These are phyloP conservation scores for Ophiostoma angusticollis DNA, from an alignment of 2,329 filamentous ascomycete species.

Conservation along the genomic window DNA sequence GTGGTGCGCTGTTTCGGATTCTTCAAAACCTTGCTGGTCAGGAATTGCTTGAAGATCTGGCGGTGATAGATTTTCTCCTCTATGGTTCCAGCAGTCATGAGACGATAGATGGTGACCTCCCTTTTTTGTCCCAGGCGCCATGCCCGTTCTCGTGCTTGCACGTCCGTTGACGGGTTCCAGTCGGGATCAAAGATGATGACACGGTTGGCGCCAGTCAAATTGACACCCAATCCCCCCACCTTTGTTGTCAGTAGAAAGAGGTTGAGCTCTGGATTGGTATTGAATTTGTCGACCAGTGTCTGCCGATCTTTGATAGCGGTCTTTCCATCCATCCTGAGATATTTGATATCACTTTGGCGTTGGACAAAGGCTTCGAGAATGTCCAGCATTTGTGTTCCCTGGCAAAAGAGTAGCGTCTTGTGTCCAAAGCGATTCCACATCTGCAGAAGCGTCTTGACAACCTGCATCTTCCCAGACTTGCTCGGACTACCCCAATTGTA, in stretches of 20 bases:
- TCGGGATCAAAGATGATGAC: conserved; percentile 98
- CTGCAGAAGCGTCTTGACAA: conserved; percentile 74
- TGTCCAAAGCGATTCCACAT: conserved; percentile 85
- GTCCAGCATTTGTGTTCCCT: conserved; percentile 89
- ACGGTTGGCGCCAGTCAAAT: conserved; percentile 84
- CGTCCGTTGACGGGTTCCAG: conserved; percentile 95
- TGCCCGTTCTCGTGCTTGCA: conserved; percentile 87
- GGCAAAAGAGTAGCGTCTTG: conserved; percentile 85
- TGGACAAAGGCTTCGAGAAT: conserved; percentile 76
- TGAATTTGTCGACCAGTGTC: conserved; percentile 83
- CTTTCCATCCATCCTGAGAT: conserved; percentile 83
- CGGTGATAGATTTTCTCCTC: conserved; percentile 99
- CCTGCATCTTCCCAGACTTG: conserved; percentile 91
- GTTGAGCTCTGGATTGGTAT: conserved; percentile 63
- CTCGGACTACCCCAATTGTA: conserved; percentile 67
- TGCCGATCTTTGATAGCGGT: conserved; percentile 86
- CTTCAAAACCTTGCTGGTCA: conserved; percentile 90
- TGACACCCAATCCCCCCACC: conserved; percentile 86
- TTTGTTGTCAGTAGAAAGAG: conserved; percentile 92
- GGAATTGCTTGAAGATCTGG: conserved; percentile 96
- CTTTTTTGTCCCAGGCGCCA: conserved; percentile 93
- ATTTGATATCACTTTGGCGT: conserved; percentile 55
- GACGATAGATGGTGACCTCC: conserved; percentile 87
- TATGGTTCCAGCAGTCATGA: conserved; percentile 97
- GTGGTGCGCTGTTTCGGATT: conserved; percentile 88